phyloP scores from a whole-genome alignment of 768 basidiomycete genomes.

The Lactarius deliciosus region DNA sequence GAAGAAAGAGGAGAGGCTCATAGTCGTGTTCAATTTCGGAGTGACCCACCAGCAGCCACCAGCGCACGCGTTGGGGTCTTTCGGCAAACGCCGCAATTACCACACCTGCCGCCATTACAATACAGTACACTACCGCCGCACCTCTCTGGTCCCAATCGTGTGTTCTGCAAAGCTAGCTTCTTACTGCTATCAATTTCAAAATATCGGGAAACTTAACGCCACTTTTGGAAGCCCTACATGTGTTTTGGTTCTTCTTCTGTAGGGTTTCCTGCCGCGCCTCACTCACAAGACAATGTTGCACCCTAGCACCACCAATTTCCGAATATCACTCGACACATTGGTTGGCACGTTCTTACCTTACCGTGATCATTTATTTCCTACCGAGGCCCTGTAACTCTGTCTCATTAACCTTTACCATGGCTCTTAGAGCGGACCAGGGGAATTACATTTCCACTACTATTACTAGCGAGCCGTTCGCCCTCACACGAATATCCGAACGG shows the following conservation, averaged over 20 bases:
- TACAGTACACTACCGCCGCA: too few species aligned
- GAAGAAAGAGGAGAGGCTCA: constrained; percentile 47
- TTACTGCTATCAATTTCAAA: background rate
- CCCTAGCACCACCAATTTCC: background rate
- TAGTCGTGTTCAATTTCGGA: constrained; percentile 25
- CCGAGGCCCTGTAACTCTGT: background rate
- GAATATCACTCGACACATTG: too few species aligned
- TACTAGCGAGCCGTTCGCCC: background rate
- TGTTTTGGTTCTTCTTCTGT: background rate
- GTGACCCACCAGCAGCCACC: background rate
- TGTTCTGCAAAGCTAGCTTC: too few species aligned
- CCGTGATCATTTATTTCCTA: background rate
- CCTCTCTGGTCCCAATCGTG: background rate
- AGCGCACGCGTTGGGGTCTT: background rate
- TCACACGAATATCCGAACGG: background rate
- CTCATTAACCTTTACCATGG: background rate
- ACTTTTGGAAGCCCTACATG: background rate
- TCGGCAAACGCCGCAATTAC: background rate
- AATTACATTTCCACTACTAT: background rate
- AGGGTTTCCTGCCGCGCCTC: background rate
- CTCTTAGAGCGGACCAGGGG: background rate
- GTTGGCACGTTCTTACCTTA: background rate
- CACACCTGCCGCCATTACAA: too few species aligned
- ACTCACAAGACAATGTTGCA: background rate
- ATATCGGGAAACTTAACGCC: background rate